phyloP scores from a whole-genome alignment of 345 rosid genomes.

The Eucalyptus shirleyi region DNA sequence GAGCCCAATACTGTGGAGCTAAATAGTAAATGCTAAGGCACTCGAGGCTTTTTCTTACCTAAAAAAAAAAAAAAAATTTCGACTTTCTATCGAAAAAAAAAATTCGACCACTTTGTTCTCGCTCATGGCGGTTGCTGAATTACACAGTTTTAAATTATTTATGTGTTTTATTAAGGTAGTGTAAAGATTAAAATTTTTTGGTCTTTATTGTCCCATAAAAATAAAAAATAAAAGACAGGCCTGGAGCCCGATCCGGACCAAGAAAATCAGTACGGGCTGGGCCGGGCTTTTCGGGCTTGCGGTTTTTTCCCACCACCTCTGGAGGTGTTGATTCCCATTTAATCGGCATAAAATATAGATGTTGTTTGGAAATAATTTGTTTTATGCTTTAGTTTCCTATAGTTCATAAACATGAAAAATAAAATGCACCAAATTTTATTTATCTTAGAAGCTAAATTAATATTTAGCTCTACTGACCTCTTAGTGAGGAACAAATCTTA shows the following conservation, averaged over 20 bases:
- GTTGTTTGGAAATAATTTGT: neutral
- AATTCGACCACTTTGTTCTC: neutral
- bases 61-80: neutral
- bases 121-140: neutral
- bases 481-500: neutral
- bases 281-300: neutral
- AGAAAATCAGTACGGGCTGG: neutral
- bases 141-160: neutral
- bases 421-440: neutral
- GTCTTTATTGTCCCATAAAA: neutral
- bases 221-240: neutral
- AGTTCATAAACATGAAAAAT: neutral
- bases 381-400: neutral
- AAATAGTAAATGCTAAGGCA: neutral
- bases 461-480: neutral
- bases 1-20: neutral
- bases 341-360: neutral
- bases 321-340: neutral
- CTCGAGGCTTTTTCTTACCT: neutral
- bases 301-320: neutral
- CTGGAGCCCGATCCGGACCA: neutral
- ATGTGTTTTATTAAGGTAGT: neutral
- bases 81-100: neutral
- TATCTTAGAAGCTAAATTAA: neutral
- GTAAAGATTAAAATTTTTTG: neutral